Evolutionary conservation across 108 stramenopile species (phyloP), one percentile per base, ranked within the genome.

Genomic region (Cyclotella cryptica): DNA sequence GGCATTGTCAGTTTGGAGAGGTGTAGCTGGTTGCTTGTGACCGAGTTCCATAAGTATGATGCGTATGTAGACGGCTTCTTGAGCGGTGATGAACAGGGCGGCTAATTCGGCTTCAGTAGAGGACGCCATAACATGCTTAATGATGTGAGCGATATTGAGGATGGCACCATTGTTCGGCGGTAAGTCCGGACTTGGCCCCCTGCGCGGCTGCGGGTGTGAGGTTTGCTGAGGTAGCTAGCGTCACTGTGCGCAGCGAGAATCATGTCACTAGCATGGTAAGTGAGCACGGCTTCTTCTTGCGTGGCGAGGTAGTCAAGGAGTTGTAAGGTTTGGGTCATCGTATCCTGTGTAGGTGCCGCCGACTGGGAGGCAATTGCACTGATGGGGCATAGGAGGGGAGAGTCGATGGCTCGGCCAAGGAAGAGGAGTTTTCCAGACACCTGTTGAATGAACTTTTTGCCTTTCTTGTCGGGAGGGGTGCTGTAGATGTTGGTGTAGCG

Each of bases 301-400:
- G 81, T 71, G 51, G 85, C 80, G 0, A 63, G 46, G 55, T 86
- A 86, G 51, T 86, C 75, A 4, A 86, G 69, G 15, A 86, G 42
- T 54, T 74, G 61, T 66, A 17, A 67, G 69, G 30, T 75, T 39
- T 55, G 24, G 18, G 30, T 15, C 19, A 66, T 53, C 8, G 66
- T 75, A n/a, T 68, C 35, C 54, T 55, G 30, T 13, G 73, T 67
- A 3, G 74, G 39, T 21, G 49, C 15, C 7, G 77, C 22, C 71
- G 78, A 78, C 42, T 53, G 43, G 2, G 71, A 22, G n/a, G 85
- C 10, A 41, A 29, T n/a, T 80, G 41, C 63, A 49, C 47, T 49
- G 47, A 49, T 49, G 47, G 47, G 47, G 47, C 18, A n/a, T 17
- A 49, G 47, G 47, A 80, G 75, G 46, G 82, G 77, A 42, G 15